A percentile compares a stretch with the other conserved stretches of the same genome.
phyloP scores from a whole-genome alignment of 805 yeast genomes.

The Starmerella riodocensis region DNA sequence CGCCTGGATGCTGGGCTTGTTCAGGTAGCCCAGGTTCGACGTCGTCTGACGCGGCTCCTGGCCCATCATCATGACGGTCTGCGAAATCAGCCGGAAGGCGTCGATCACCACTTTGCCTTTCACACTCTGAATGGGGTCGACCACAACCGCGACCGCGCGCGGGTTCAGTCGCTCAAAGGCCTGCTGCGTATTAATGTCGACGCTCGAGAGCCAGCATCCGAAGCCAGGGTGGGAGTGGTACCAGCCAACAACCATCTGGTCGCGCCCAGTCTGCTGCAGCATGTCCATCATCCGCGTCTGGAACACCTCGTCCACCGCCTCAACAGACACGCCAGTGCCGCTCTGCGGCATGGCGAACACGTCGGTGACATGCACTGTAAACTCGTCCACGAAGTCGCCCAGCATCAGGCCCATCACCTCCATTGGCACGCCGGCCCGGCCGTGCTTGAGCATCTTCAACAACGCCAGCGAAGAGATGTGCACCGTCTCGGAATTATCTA shows the following conservation, averaged over 20 bases:
- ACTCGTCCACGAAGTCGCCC: constrained; percentile 95
- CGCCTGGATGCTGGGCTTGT: constrained; percentile 94
- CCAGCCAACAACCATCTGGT: constrained; percentile 99
- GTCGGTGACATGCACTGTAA: constrained; percentile 91
- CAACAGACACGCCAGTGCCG: constrained; percentile 92
- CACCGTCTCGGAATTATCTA: constrained; percentile 92
- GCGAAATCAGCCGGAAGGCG: constrained; percentile 87
- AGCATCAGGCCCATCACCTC: constrained; percentile 95
- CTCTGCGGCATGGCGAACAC: constrained; percentile 99
- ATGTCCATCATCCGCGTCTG: constrained; percentile 99
- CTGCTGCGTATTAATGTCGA: constrained; percentile 95
- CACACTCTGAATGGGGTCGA: constrained; percentile 96
- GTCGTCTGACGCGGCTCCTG: constrained; percentile 98
- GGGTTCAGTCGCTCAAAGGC: constrained; percentile 91
- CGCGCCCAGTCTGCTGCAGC: constrained; percentile 98
- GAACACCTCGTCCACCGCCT: constrained; percentile 97
- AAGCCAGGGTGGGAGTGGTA: constrained; percentile 99
- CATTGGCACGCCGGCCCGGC: constrained; percentile 66
- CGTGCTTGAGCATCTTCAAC: constrained; percentile 93
- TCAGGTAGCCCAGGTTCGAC: constrained; percentile 84
- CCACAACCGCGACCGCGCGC: constrained; percentile 95
- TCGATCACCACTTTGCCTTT: constrained; percentile 98
- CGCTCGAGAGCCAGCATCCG: constrained; percentile 98
- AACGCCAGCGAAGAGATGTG: constrained; percentile 91
- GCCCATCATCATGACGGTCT: constrained; percentile 80